These are phyloP conservation scores for Articulospora tetracladia DNA, from an alignment of 495 filamentous ascomycete species.

Conservation along the genomic window DNA sequence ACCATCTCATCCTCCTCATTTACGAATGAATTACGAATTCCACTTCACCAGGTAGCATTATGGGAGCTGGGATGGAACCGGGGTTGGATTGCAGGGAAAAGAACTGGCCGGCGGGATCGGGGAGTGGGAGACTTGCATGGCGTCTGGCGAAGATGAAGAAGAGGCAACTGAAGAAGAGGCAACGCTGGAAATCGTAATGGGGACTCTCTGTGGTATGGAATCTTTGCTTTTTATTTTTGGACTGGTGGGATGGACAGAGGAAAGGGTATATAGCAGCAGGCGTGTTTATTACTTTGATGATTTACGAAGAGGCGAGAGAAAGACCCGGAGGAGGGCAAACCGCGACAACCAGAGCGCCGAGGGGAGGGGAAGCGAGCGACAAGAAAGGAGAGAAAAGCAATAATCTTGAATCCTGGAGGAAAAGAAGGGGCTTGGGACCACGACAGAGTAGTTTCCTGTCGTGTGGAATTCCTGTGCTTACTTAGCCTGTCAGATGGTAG, in stretches of 20 bases:
- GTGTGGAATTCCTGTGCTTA: neutral
- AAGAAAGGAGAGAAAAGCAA: neutral
- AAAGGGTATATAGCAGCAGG: neutral
- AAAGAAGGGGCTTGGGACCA: neutral
- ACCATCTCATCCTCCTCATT: no score
- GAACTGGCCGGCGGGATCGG: neutral
- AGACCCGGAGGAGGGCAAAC: neutral
- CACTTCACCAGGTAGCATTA: neutral
- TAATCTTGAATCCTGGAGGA: slow-evolving; percentile 2
- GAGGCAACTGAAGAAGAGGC: neutral
- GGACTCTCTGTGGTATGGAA: neutral
- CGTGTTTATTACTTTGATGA: neutral
- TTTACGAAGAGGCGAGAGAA: neutral
- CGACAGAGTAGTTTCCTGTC: slow-evolving; percentile 25
- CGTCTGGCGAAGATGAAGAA: neutral
- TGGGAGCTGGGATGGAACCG: neutral
- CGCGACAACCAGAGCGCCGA: neutral
- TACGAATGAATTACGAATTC: slow-evolving; percentile 1
- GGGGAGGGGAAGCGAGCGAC: neutral
- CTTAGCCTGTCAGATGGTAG: no score
- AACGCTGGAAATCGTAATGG: neutral
- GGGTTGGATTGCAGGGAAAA: no score
- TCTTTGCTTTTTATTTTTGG: neutral
- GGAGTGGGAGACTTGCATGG: neutral
- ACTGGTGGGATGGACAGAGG: neutral